These are phyloP conservation scores for Ocimum tenuiflorum DNA, from an alignment of 257 asterid species.

Conservation along the genomic window DNA sequence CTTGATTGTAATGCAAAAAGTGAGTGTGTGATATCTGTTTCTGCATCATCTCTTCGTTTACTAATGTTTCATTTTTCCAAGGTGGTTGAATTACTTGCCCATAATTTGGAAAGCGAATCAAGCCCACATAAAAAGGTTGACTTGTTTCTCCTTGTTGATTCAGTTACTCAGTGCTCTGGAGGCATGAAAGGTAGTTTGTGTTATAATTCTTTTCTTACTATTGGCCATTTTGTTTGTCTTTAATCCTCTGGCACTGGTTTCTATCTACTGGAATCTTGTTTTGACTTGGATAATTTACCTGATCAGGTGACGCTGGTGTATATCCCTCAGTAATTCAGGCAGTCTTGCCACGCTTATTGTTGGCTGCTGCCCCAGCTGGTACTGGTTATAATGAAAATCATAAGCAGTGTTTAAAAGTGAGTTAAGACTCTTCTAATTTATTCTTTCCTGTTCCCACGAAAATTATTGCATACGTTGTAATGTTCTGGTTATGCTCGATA, in stretches of 20 bases:
- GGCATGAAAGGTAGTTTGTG: slow-evolving; percentile 58
- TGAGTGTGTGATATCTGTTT: too few species aligned
- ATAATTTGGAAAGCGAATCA: slow-evolving; percentile 51
- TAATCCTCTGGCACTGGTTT: neutral
- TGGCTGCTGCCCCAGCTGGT: slow-evolving; percentile 90
- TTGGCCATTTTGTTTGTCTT: neutral
- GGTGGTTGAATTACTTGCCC: slow-evolving; percentile 75
- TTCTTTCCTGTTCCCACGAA: neutral
- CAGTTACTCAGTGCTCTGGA: slow-evolving; percentile 67
- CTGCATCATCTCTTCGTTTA: too few species aligned
- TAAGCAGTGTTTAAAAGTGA: slow-evolving; percentile 81
- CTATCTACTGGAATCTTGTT: slow-evolving; percentile 2
- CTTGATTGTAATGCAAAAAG: too few species aligned
- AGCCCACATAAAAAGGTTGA: slow-evolving; percentile 65
- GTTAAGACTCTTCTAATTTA: slow-evolving; percentile 22
- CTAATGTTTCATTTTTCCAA: slow-evolving; percentile 16
- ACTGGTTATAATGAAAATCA: slow-evolving; percentile 68
- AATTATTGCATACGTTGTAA: neutral
- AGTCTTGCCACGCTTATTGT: slow-evolving; percentile 60
- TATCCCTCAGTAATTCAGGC: slow-evolving; percentile 78
- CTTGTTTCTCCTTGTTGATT: slow-evolving; percentile 79
- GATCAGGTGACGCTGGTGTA: slow-evolving; percentile 68
- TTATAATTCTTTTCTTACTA: neutral
- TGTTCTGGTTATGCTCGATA: slow-evolving; percentile 25
- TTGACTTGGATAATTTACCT: slow-evolving; percentile 2